Evolutionary conservation across 1,139 yeast species (phyloP), one percentile per base, ranked within the genome.

Genomic region (Nakaseomyces sp.): DNA sequence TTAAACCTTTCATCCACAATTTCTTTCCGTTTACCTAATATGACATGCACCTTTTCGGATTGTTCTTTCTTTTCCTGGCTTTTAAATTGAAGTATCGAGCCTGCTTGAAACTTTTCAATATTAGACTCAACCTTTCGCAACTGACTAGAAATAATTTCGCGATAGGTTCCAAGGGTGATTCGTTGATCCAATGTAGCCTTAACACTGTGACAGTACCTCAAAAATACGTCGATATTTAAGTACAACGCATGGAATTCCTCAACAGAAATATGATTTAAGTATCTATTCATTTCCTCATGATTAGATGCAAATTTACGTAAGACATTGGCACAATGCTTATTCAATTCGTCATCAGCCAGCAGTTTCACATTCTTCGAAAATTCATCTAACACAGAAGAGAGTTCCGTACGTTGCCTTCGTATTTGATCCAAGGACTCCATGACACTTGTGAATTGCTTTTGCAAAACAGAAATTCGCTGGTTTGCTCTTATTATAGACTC

Each of bases 211-310:
- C 87, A 77, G 17, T 79, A 67, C 41, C 95, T 71, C 45, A 80
- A 68, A 59, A 87, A 87, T 59, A 86, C 95, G 55, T 87, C 95
- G 39, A 87, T 68, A 1, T 94, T 83, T 38, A 84, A 75, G 1
- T 94, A 93, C 43, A 88, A 67, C 0, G 94, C 83, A 48, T 87
- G 66, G 58, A 84, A 78, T 54, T 87, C 95, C 60, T 85, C 94
- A 58, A 82, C 62, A 50, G 85, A 80, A 47, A 82, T 77, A 42
- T 95, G 73, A 48, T 79, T 86, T 48, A 85, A 69, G 46, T 83
- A 69, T 43, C 84, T 91, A 52, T 76, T 76, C 37, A 86, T 71
- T 51, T 84, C 76, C 26, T 67, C 52, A 57, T 86, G 88, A 12
- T 83, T 74, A 28, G 77, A 77, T 38, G 88, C 76, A 57, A 86